phyloP scores from a whole-genome alignment of 306 rosid genomes.

The Dalbergia oliveri region DNA sequence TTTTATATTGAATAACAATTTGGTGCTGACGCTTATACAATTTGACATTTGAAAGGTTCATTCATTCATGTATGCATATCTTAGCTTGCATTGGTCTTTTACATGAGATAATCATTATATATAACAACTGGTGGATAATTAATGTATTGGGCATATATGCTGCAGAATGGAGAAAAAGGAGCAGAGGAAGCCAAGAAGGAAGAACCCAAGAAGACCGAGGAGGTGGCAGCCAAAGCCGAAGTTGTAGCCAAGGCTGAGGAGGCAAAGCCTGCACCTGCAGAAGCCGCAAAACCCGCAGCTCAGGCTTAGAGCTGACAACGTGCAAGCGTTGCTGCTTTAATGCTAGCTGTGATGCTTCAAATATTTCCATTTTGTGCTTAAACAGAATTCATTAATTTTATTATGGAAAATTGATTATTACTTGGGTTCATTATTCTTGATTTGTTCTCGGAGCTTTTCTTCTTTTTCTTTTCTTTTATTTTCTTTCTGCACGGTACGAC shows the following conservation, averaged over 20 bases:
- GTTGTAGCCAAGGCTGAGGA: constrained; percentile 20
- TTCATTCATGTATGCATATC: neutral
- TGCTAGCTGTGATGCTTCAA: neutral
- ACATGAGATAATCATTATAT: too few species aligned
- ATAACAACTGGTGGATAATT: neutral
- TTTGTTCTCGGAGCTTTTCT: neutral
- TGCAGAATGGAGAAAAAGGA: constrained; percentile 36
- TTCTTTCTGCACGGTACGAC: too few species aligned
- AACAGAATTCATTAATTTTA: constrained; percentile 18
- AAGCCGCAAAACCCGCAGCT: neutral
- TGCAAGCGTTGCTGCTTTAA: constrained; percentile 23
- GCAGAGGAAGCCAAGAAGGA: constrained; percentile 21
- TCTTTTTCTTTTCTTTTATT: too few species aligned
- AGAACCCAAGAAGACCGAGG: constrained; percentile 10
- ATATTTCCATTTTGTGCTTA: constrained; percentile 31
- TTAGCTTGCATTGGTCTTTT: too few species aligned
- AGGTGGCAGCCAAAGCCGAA: neutral
- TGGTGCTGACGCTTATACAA: too few species aligned
- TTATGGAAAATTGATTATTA: constrained; percentile 31
- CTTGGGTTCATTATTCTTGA: neutral
- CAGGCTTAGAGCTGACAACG: neutral
- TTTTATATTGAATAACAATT: too few species aligned
- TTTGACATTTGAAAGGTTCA: neutral
- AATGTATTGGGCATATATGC: neutral
- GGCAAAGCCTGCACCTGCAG: neutral